These are phyloP conservation scores for Microcyclosporella mali DNA, from an alignment of 2,329 filamentous ascomycete genomes.

Conservation along the genomic window DNA sequence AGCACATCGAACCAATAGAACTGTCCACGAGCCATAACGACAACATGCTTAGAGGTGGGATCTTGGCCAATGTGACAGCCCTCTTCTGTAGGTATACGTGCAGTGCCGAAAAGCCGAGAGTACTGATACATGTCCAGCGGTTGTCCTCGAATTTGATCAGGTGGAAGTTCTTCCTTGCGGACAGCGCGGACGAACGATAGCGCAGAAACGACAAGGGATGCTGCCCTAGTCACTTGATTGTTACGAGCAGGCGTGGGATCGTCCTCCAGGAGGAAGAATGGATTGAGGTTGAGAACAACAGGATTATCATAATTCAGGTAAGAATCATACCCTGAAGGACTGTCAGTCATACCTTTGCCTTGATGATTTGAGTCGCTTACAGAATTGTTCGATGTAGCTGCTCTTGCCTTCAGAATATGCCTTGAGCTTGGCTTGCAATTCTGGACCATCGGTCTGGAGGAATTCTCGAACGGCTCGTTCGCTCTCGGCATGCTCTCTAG, in stretches of 20 bases:
- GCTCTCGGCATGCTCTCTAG: constrained; percentile 77
- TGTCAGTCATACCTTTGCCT: constrained; percentile 1
- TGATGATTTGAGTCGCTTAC: constrained; percentile 49
- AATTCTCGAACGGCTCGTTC: constrained; percentile 77
- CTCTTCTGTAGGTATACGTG: constrained; percentile 85
- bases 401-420: constrained; percentile 84
- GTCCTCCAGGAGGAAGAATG: constrained; percentile 95
- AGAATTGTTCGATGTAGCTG: constrained; percentile 98
- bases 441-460: constrained; percentile 69
- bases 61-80: constrained; percentile 96
- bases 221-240: constrained; percentile 91
- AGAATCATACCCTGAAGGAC: constrained; percentile 80
- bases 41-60: constrained; percentile 83
- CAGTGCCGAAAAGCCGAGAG: constrained; percentile 88
- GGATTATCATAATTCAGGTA: constrained; percentile 98
- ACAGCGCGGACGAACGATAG: constrained; percentile 90
- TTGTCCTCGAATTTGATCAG: constrained; percentile 74
- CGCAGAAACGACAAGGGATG: constrained; percentile 83
- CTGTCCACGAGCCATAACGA: constrained; percentile 89
- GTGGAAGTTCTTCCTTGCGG: constrained; percentile 82
- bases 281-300: constrained; percentile 93
- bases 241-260: constrained; percentile 94
- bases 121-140: constrained; percentile 98
- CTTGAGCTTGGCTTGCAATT: constrained; percentile 81
- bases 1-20: constrained; percentile 99